Conservation (phyloP, 164 flowering plant species). For the Magnolia officinalis region DNA sequence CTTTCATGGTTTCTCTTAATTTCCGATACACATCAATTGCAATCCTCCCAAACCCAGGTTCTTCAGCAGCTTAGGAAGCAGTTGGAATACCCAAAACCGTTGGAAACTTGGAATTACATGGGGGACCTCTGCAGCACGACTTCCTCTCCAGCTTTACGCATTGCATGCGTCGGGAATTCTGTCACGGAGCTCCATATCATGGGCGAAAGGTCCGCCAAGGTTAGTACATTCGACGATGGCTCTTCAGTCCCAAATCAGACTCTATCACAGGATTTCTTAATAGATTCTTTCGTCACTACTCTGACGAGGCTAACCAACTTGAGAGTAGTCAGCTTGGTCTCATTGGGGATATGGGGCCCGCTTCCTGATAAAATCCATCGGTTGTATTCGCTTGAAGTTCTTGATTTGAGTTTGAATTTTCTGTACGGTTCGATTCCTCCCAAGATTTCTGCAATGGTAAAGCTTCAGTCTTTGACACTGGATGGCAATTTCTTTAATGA, state of each 20-base stretch:
- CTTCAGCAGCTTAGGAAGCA: constrained; percentile 71
- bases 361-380: constrained; percentile 63
- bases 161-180: constrained; percentile 45
- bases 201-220: constrained; percentile 40
- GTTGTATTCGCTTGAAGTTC: constrained; percentile 43
- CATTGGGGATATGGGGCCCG: constrained; percentile 83
- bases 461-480: constrained; percentile 45
- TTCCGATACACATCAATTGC: constrained; percentile 42
- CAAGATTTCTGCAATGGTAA: constrained; percentile 49
- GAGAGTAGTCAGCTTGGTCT: constrained; percentile 53
- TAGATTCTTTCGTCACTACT: constrained; percentile 67
- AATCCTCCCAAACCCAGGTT: constrained; percentile 63
- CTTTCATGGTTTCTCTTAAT: constrained; percentile 41
- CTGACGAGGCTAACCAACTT: constrained; percentile 53
- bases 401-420: constrained; percentile 68
- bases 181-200: constrained; percentile 56
- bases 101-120: constrained; percentile 57
- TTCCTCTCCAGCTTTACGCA: constrained; percentile 35
- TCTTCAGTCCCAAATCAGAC: constrained; percentile 46
- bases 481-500: constrained; percentile 75
- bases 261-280: constrained; percentile 51
- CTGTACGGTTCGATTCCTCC: constrained; percentile 64
- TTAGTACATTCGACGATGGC: constrained; percentile 37
- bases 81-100: constrained; percentile 59
- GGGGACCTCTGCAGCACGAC: constrained; percentile 53